A percentile compares a stretch with the other conserved stretches of the same genome.
phyloP scores from a whole-genome alignment of 2,329 filamentous ascomycete species.

The Colletotrichum graminicola region DNA sequence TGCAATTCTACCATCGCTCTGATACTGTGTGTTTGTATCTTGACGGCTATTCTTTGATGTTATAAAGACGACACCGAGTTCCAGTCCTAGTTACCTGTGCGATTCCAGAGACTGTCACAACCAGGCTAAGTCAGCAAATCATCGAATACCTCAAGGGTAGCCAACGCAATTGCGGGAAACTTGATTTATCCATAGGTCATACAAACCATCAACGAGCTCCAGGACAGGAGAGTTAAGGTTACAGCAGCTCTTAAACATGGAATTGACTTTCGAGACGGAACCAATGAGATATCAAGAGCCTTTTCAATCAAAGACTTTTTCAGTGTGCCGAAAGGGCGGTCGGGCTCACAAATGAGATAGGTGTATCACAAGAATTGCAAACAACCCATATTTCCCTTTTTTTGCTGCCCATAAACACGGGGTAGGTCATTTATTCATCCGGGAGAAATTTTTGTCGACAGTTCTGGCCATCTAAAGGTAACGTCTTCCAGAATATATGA shows the following conservation, averaged over 20 bases:
- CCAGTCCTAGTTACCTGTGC: background rate
- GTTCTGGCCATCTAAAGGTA: too few relatives aligned
- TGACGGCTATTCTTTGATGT: too few relatives aligned
- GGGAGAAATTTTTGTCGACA: too few relatives aligned
- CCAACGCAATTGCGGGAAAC: background rate
- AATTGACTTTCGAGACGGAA: constrained; percentile 55
- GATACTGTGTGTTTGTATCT: too few relatives aligned
- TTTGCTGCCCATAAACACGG: too few relatives aligned
- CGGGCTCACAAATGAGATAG: background rate
- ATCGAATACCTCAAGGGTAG: background rate
- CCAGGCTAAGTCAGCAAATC: background rate
- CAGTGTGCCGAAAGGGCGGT: too few relatives aligned
- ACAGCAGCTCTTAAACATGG: constrained; percentile 52
- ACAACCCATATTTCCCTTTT: too few relatives aligned
- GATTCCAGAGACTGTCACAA: background rate
- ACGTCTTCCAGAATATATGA: too few relatives aligned
- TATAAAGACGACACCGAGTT: background rate
- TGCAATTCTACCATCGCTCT: too few relatives aligned
- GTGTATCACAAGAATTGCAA: background rate
- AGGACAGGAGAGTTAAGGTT: constrained; percentile 52
- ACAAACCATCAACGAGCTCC: constrained; percentile 44
- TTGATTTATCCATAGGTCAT: background rate
- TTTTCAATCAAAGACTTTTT: constrained; percentile 21
- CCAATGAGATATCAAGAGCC: constrained; percentile 58
- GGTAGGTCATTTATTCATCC: too few relatives aligned